Evolutionary conservation across 2,329 filamentous ascomycete species (phyloP).

Genomic region (Penicillium sp.): DNA sequence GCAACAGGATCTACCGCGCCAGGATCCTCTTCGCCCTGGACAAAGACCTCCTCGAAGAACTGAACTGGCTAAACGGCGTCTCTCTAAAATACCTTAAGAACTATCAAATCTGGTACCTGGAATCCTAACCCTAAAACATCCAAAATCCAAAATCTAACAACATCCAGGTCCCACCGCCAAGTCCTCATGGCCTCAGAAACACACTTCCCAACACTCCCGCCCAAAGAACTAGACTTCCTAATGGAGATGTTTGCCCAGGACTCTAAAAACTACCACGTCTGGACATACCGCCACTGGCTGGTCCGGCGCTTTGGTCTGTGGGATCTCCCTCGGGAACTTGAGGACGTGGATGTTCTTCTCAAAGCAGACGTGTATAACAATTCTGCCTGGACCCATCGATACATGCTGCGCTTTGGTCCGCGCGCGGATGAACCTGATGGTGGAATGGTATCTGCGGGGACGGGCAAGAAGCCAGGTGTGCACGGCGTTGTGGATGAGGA

Average conservation of each 20-base stretch:
- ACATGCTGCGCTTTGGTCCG: slow-evolving; percentile 81
- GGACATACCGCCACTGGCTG: slow-evolving; percentile 84
- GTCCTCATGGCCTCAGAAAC: slow-evolving; percentile 47
- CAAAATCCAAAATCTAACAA: not conserved
- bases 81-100: slow-evolving; percentile 87
- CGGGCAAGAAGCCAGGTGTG: slow-evolving; percentile 21
- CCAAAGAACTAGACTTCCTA: slow-evolving; percentile 70
- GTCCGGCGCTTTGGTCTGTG: slow-evolving; percentile 61
- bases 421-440: slow-evolving; percentile 36
- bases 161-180: slow-evolving; percentile 55
- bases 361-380: slow-evolving; percentile 86
- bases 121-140: not conserved
- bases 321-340: slow-evolving; percentile 58
- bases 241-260: slow-evolving; percentile 76
- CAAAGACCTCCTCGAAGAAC: slow-evolving; percentile 64
- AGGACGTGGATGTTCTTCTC: slow-evolving; percentile 67
- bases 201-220: slow-evolving; percentile 53
- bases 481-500: slow-evolving; percentile 52
- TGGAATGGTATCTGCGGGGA: slow-evolving; percentile 32
- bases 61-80: slow-evolving; percentile 79
- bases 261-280: slow-evolving; percentile 97
- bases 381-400: slow-evolving; percentile 94
- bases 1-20: slow-evolving; percentile 71
- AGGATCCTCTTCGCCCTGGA: slow-evolving; percentile 66
- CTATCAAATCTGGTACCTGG: slow-evolving; percentile 82